Evolutionary conservation across 768 basidiomycete genomes (phyloP).

Genomic region (Boletus fagicola): DNA sequence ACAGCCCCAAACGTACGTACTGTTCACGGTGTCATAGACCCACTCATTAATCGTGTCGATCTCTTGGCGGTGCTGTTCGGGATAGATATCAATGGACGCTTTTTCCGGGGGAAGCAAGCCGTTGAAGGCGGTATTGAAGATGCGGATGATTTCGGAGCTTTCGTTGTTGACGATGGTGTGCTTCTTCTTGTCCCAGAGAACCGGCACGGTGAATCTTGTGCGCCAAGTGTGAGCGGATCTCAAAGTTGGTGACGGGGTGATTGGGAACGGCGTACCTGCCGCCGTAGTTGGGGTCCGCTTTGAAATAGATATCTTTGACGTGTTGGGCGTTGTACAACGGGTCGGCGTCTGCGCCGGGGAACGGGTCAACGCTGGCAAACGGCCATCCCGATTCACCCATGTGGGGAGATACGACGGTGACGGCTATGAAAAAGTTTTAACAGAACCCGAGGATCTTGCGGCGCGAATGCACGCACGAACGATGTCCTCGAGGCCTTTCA

Average conservation of each 20-base stretch:
- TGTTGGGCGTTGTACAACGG: conserved; percentile 66
- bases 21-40: conserved; percentile 85
- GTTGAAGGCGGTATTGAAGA: conserved; percentile 87
- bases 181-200: conserved; percentile 90
- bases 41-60: conserved; percentile 86
- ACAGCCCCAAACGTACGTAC: conserved; percentile 41
- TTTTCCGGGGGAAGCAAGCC: conserved; percentile 63
- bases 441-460: not conserved
- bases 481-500: conserved; percentile 87
- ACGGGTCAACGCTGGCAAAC: conserved; percentile 67
- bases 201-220: conserved; percentile 76
- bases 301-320: conserved; percentile 83
- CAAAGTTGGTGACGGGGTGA: not conserved
- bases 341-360: conserved; percentile 74
- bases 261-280: conserved; percentile 51
- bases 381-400: conserved; percentile 89
- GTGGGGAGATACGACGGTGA: conserved; percentile 79
- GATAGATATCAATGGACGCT: conserved; percentile 74
- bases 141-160: conserved; percentile 90
- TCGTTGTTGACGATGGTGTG: conserved; percentile 95
- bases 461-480: conserved; percentile 54
- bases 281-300: conserved; percentile 64
- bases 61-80: conserved; percentile 61
- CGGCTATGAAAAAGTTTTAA: conserved; percentile 42
- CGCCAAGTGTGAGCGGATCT: not conserved